Percentiles rank a stretch among this genome's conserved stretches.
These are phyloP conservation scores for Trametes punicea DNA, from an alignment of 768 basidiomycete genomes.

Conservation along the genomic window DNA sequence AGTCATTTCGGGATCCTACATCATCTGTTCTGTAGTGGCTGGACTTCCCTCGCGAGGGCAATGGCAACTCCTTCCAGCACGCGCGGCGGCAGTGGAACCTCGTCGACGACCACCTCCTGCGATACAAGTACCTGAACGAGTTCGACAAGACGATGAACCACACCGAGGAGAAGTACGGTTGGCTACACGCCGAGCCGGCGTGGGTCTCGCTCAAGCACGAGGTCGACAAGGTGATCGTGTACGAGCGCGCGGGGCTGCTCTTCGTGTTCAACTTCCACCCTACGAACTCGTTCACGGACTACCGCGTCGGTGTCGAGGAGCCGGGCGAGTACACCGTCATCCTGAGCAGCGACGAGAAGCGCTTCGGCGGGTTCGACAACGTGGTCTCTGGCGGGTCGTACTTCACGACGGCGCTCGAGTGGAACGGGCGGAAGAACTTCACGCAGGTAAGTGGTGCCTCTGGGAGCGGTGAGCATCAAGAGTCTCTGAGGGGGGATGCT, in stretches of 20 bases:
- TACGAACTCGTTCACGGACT: constrained; percentile 86
- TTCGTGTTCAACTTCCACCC: constrained; percentile 99
- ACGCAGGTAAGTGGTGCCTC: constrained; percentile 57
- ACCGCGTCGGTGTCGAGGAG: constrained; percentile 85
- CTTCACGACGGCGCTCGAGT: constrained; percentile 81
- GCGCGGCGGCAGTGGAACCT: constrained; percentile 97
- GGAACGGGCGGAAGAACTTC: constrained; percentile 93
- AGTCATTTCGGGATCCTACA: background rate
- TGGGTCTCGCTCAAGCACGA: constrained; percentile 95
- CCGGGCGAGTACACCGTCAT: constrained; percentile 83
- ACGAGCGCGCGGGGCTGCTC: constrained; percentile 88
- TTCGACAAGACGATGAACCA: constrained; percentile 94
- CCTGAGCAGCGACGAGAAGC: constrained; percentile 80
- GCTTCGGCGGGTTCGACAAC: constrained; percentile 89
- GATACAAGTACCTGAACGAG: constrained; percentile 93
- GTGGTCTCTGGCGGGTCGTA: constrained; percentile 60
- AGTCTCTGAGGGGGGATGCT: background rate
- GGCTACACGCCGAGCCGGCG: constrained; percentile 83
- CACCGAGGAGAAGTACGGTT: constrained; percentile 73
- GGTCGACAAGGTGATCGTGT: constrained; percentile 88
- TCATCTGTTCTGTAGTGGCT: constrained; percentile 68
- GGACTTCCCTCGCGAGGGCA: constrained; percentile 96
- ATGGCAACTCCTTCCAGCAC: constrained; percentile 94
- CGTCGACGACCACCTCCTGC: constrained; percentile 76
- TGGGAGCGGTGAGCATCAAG: background rate